Evolutionary conservation across 768 basidiomycete genomes (phyloP).

Genomic region (Leccinum subgranulosum): DNA sequence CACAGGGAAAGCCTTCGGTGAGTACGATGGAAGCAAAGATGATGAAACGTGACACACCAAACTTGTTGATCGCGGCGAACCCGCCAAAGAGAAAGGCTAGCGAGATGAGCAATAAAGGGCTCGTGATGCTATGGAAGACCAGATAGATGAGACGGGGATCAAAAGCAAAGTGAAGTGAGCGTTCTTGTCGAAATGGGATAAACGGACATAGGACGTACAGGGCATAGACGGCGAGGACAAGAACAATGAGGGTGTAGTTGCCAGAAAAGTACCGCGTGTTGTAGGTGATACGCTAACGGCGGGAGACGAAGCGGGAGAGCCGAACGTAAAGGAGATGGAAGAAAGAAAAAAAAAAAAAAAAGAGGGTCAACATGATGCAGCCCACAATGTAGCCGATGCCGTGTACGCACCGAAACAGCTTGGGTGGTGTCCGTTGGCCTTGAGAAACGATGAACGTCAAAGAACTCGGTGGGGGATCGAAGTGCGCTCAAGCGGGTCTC

Average conservation of each 20-base stretch:
- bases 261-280: constrained; percentile 91
- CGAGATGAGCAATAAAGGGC: constrained; percentile 77
- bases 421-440: constrained; percentile 78
- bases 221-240: constrained; percentile 79
- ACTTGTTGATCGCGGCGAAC: constrained; percentile 85
- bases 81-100: constrained; percentile 89
- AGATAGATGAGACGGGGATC: not conserved
- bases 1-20: not conserved
- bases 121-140: constrained; percentile 60
- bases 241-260: constrained; percentile 83
- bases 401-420: constrained; percentile 61
- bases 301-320: not conserved
- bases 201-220: constrained; percentile 47
- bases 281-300: constrained; percentile 79
- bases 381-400: not conserved
- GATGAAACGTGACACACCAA: constrained; percentile 50
- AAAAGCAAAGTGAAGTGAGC: not conserved
- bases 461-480: constrained; percentile 73
- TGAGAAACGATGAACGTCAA: constrained; percentile 81
- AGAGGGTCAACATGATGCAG: not conserved
- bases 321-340: not conserved
- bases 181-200: not conserved
- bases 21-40: not conserved
- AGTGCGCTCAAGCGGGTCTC: constrained; percentile 77
- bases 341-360: not conserved